Base-by-base conservation (phyloP, 768 basidiomycete species). In the Mycena galopus region DNA sequence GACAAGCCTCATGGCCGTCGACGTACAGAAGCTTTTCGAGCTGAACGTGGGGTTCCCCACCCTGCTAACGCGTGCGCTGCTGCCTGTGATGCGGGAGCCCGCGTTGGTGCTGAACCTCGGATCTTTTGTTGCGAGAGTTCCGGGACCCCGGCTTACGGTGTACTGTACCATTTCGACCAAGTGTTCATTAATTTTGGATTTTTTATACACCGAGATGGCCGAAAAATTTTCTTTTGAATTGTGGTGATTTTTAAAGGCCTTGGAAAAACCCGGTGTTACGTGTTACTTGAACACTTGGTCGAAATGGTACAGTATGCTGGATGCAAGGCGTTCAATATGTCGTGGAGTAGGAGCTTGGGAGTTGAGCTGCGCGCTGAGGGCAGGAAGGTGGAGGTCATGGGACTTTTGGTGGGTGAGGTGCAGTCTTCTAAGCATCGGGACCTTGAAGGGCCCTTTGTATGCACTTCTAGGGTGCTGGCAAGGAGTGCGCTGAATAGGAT, bases 31-130 rank as follows among this genome's bases (percentile, higher is more conserved):
- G 59, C 33, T 55, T 29, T 21, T 61, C 51, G n/a, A 69, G 35
- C 19, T 69, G 23, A 62, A 69, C 67, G 50, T 39, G 23, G 27
- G 32, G 11, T 69, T 69, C 59, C 58, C 67, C 37, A 37, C 35
- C 10, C 35, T 37, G 35, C 35, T 37, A 9, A 37, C 35, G 35
- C 35, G 35, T 37, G 35, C 4, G 35, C 59, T 60, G 29, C 58
- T 60, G 25, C 67, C 58, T 16, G 29, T 59, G 21, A 39, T 57
- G 39, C 25, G 50, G 37, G 19, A 42, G 39, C 65, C 65, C 3
- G 25, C 56, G n/a, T 30, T 67, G 10, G 30, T 67, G 3, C 16
- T 67, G 11, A 67, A 67, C 12, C 6, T 58, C 65, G 65, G 65
- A 7, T 67, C 65, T n/a, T 32, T 58, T 12, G 53, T 30, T 42